Conservation (phyloP, 306 rosid genomes). For the Clitoria ternatea region DNA sequence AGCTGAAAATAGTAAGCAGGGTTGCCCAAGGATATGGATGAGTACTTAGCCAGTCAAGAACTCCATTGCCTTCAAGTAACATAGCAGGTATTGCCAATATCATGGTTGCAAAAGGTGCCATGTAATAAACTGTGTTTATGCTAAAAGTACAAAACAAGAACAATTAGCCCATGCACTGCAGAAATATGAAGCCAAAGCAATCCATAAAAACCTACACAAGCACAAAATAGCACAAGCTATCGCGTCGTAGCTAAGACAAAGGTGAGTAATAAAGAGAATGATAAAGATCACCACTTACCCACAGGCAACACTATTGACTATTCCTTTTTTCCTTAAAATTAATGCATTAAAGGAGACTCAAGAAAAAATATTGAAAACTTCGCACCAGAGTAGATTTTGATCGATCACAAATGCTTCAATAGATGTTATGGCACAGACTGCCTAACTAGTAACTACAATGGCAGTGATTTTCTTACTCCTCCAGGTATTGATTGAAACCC, state of each 20-base stretch:
- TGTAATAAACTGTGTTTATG: constrained; percentile 96
- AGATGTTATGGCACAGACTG: neutral
- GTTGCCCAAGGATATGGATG: constrained; percentile 58
- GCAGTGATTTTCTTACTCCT: neutral
- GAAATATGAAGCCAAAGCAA: constrained; percentile 8
- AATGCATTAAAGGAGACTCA: neutral
- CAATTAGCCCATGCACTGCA: constrained; percentile 21
- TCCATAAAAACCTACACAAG: constrained; percentile 5
- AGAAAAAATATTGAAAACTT: neutral
- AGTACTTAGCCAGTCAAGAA: constrained; percentile 70
- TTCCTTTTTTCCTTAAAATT: neutral
- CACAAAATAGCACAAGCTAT: constrained; percentile 1
- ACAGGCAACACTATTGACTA: neutral
- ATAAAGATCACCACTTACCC: neutral
- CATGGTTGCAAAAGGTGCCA: constrained; percentile 99
- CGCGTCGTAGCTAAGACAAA: neutral
- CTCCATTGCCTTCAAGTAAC: constrained; percentile 88
- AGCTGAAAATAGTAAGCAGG: constrained; percentile 69
- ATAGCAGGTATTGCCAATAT: constrained; percentile 86
- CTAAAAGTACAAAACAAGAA: constrained; percentile 38
- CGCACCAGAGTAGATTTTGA: neutral
- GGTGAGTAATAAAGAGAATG: neutral
- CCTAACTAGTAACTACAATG: neutral
- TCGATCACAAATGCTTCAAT: neutral
- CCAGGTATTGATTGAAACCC: neutral